Evolutionary conservation across 345 rosid genomes (phyloP).

Genomic region (Rhodamnia argentea): DNA sequence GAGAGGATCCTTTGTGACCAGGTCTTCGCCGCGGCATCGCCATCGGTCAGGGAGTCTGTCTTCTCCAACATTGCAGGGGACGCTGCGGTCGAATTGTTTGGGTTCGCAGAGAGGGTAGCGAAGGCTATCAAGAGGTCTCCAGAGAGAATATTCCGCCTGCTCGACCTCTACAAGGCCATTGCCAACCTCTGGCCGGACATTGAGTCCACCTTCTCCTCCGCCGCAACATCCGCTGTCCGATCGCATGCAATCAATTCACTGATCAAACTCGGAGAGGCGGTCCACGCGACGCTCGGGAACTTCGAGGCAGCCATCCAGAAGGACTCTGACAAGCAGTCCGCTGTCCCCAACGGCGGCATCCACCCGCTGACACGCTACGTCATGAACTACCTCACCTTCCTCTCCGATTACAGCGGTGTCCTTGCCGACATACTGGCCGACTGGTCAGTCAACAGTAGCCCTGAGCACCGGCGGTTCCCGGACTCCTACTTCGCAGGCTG

Average conservation of each 20-base stretch:
- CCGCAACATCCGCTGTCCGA: background rate
- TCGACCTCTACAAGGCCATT: slow-evolving; percentile 9
- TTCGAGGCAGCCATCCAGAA: slow-evolving; percentile 3
- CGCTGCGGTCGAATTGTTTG: slow-evolving; percentile 4
- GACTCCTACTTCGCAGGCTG: background rate
- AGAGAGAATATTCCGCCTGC: slow-evolving; percentile 11
- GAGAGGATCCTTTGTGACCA: slow-evolving; percentile 13
- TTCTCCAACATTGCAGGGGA: slow-evolving; percentile 4
- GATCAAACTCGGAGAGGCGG: slow-evolving; percentile 5
- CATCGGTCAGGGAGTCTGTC: slow-evolving; percentile 6
- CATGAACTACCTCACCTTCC: slow-evolving; percentile 1
- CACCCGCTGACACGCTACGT: background rate
- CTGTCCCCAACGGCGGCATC: slow-evolving; percentile 2
- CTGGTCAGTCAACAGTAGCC: background rate
- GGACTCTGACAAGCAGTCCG: background rate
- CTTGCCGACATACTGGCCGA: slow-evolving; percentile 1
- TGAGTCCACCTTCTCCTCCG: slow-evolving; percentile 2
- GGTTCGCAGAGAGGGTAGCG: slow-evolving; percentile 2
- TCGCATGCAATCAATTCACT: slow-evolving; percentile 1
- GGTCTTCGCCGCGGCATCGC: slow-evolving; percentile 3
- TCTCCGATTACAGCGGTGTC: background rate
- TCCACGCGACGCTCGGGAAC: background rate
- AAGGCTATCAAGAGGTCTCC: slow-evolving; percentile 6
- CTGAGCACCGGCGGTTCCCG: background rate
- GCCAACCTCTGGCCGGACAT: slow-evolving; percentile 5